Conservation (phyloP, 2,329 filamentous ascomycete species). For the Pestalotiopsis sp. region DNA sequence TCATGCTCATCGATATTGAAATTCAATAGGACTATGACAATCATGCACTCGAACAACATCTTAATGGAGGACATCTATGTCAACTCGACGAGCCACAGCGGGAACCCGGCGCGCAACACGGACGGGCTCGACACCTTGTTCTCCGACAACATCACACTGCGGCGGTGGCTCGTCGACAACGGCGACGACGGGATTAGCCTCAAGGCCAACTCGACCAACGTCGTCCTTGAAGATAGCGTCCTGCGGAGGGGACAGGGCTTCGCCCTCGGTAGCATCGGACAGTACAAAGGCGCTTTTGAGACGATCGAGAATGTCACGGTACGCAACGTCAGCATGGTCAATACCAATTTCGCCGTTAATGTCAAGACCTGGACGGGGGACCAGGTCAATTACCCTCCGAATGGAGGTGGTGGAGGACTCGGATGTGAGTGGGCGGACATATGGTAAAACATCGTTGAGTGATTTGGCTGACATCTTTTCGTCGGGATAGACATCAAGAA, state of each 20-base stretch:
- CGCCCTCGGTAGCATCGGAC: constrained; percentile 60
- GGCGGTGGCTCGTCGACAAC: constrained; percentile 50
- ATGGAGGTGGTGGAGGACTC: constrained; percentile 58
- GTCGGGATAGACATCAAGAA: constrained; percentile 16
- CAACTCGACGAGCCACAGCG: constrained; percentile 43
- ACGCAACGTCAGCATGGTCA: constrained; percentile 45
- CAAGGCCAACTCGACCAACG: constrained; percentile 59
- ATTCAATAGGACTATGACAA: constrained; percentile 38
- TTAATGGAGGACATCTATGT: constrained; percentile 53
- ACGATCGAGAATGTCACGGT: constrained; percentile 50
- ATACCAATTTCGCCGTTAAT: constrained; percentile 51
- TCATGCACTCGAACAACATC: constrained; percentile 48
- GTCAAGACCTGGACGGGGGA: constrained; percentile 62
- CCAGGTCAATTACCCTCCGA: constrained; percentile 52
- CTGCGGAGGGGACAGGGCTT: constrained; percentile 54
- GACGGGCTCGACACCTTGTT: constrained; percentile 48
- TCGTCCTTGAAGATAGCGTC: constrained; percentile 47
- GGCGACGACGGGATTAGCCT: constrained; percentile 56
- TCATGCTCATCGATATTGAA: no score
- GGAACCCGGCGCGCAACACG: constrained; percentile 8
- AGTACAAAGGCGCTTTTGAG: constrained; percentile 50
- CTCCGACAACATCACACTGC: constrained; percentile 52
- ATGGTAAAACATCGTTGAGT: not conserved
- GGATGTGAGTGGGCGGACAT: constrained; percentile 34
- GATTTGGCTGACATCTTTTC: not conserved